These are phyloP conservation scores for Marvania coccoides DNA, from an alignment of 139 green algal species.

Conservation along the genomic window DNA sequence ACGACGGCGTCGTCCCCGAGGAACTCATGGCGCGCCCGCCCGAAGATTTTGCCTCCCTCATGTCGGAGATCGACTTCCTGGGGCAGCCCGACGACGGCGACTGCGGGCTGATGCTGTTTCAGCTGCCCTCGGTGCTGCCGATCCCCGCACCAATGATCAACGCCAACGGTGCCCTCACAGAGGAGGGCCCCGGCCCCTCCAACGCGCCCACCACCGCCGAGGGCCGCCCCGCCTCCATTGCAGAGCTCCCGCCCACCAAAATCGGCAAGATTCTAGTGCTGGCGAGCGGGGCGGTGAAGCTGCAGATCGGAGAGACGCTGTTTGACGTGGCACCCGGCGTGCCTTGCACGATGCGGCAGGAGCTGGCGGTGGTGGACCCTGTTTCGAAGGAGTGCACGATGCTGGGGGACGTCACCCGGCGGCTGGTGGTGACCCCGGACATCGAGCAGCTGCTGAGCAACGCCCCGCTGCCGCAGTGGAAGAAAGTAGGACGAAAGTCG, in stretches of 20 bases:
- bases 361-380: constrained; percentile 41
- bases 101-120: constrained; percentile 45
- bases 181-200: not conserved
- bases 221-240: not conserved
- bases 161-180: not conserved
- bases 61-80: constrained; percentile 23
- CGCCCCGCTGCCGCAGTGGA: not conserved
- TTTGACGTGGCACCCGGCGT: constrained; percentile 56
- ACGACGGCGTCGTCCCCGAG: too few species aligned
- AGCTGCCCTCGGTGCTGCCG: constrained; percentile 49
- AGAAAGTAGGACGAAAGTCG: not conserved
- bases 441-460: constrained; percentile 43
- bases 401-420: constrained; percentile 38
- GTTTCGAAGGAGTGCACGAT: constrained; percentile 27
- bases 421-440: constrained; percentile 47
- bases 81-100: constrained; percentile 14
- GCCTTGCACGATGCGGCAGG: constrained; percentile 38
- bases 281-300: constrained; percentile 61
- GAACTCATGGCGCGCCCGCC: not conserved
- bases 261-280: constrained; percentile 28
- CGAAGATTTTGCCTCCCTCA: not conserved
- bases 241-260: not conserved
- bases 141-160: not conserved
- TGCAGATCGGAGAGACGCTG: constrained; percentile 59
- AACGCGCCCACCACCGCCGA: not conserved